phyloP scores from a whole-genome alignment of 148 eudicot genomes.

The Camellia japonica region DNA sequence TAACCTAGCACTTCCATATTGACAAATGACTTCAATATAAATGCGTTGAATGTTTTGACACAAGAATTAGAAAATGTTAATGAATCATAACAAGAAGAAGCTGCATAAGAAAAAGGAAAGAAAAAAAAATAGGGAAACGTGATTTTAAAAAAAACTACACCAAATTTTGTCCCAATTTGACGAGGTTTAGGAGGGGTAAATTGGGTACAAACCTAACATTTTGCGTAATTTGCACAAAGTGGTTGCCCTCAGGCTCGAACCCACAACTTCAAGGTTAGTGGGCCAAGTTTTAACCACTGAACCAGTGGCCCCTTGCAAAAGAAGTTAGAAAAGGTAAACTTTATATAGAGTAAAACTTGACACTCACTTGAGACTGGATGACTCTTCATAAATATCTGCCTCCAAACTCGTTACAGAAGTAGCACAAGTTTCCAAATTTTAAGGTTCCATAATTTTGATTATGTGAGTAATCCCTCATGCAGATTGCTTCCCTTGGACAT shows the following conservation, averaged over 20 bases:
- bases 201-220: no score
- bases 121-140: background rate
- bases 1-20: background rate
- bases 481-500: constrained; percentile 47
- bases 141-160: no score
- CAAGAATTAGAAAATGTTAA: background rate
- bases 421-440: constrained; percentile 11
- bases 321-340: background rate
- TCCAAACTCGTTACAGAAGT: constrained; percentile 1
- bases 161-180: no score
- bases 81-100: background rate
- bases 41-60: background rate
- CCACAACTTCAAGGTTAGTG: no score
- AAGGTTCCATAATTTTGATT: constrained; percentile 6
- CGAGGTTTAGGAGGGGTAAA: no score
- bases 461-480: constrained; percentile 18
- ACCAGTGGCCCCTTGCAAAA: background rate
- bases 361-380: constrained; percentile 20
- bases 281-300: no score
- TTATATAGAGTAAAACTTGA: background rate
- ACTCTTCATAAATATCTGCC: constrained; percentile 9
- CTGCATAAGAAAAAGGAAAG: background rate
- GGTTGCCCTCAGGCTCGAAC: no score
- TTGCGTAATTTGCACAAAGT: no score
- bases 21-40: background rate